phyloP scores from a whole-genome alignment of 331 rosid genomes.

The Stylosanthes scabra region DNA sequence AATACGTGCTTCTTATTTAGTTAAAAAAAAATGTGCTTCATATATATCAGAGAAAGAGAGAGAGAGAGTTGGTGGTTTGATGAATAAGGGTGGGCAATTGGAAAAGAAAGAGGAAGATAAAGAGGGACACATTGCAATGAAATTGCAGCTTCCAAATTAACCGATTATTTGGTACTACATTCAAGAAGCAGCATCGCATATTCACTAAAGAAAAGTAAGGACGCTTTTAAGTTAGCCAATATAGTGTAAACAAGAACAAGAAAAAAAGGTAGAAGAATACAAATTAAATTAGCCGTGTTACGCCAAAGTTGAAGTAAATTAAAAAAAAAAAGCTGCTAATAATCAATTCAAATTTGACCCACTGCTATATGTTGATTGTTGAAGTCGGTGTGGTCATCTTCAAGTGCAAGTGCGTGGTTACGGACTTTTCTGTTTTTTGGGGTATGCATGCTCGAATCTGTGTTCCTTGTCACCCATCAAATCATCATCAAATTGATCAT shows the following conservation, averaged over 20 bases:
- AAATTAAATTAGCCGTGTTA: slow-evolving; percentile 11
- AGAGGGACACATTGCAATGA: neutral
- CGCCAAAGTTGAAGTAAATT: neutral
- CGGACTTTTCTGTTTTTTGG: slow-evolving; percentile 3
- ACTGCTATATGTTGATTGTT: neutral
- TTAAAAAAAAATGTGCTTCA: no score
- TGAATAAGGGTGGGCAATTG: neutral
- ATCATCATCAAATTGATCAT: neutral
- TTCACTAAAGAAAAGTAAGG: no score
- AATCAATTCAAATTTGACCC: slow-evolving; percentile 14
- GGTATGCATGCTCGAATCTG: neutral
- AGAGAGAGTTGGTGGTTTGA: neutral
- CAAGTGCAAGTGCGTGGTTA: neutral
- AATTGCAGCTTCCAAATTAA: neutral
- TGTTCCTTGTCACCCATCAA: neutral
- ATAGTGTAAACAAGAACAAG: neutral
- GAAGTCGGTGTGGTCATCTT: slow-evolving; percentile 14
- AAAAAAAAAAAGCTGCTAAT: neutral
- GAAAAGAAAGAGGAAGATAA: neutral
- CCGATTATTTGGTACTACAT: no score
- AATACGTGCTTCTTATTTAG: no score
- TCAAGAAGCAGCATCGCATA: neutral
- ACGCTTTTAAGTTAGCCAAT: neutral
- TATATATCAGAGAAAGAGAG: no score
- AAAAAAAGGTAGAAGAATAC: slow-evolving; percentile 1